A percentile compares a stretch with the other conserved stretches of the same genome.
Conservation (phyloP, 352 stramenopile species). For the Peronosclerospora sorghi region DNA sequence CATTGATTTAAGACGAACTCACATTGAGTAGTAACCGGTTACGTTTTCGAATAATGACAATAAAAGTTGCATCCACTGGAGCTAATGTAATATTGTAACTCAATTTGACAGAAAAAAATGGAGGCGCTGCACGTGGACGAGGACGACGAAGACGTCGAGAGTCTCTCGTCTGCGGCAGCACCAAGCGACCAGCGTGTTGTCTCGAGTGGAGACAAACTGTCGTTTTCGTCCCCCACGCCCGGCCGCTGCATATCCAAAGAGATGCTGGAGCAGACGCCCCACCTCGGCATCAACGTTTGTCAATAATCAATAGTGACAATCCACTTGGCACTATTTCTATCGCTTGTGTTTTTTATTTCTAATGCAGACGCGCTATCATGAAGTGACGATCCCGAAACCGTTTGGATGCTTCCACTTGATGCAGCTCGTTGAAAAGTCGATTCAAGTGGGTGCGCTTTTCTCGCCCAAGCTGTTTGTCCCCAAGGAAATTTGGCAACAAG, state of each 20-base stretch:
- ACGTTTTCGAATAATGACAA: no score
- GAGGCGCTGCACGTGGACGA: constrained; percentile 5
- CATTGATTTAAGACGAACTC: constrained; percentile 3
- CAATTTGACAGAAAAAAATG: no score
- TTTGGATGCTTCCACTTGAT: constrained; percentile 74
- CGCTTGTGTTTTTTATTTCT: background rate
- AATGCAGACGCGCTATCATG: constrained; percentile 41
- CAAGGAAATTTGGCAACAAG: constrained; percentile 75
- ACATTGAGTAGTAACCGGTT: no score
- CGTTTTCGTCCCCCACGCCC: constrained; percentile 16
- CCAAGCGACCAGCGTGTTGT: background rate
- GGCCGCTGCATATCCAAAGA: constrained; percentile 54
- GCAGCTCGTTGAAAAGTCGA: constrained; percentile 71
- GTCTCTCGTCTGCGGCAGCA: constrained; percentile 6
- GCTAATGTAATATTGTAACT: no score
- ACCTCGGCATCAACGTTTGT: constrained; percentile 45
- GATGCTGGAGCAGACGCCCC: constrained; percentile 58
- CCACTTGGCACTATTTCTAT: constrained; percentile 1
- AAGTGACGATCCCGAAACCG: constrained; percentile 36
- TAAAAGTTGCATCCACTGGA: no score
- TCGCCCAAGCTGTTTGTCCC: constrained; percentile 61
- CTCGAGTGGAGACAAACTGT: constrained; percentile 19
- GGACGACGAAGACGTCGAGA: constrained; percentile 2
- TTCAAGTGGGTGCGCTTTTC: constrained; percentile 62
- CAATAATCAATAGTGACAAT: background rate